Evolutionary conservation across 768 basidiomycete genomes (phyloP).

Genomic region (Gyrodon lividus): DNA sequence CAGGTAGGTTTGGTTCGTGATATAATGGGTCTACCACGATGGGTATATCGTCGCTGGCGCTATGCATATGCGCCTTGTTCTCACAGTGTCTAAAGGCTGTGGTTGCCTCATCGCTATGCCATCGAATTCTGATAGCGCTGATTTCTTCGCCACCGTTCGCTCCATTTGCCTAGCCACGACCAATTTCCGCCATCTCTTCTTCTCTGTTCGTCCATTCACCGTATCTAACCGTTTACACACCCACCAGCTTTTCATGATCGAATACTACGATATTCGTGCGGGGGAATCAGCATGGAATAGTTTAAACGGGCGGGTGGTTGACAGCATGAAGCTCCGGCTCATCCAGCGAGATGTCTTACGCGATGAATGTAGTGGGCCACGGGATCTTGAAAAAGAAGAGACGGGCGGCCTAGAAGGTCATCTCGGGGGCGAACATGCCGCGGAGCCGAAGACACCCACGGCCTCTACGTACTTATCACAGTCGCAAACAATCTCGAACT

Average conservation of each 20-base stretch:
- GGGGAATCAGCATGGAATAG: constrained; percentile 50
- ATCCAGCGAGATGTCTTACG: constrained; percentile 34
- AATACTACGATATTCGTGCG: constrained; percentile 67
- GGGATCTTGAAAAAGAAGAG: constrained; percentile 31
- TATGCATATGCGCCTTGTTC: neutral
- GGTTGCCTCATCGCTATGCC: neutral
- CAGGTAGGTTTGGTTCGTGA: constrained; percentile 28
- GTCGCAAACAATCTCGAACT: constrained; percentile 24
- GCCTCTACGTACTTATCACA: constrained; percentile 34
- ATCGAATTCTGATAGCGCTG: neutral
- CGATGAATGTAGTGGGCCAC: constrained; percentile 17
- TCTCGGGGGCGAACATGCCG: constrained; percentile 31
- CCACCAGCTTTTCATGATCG: constrained; percentile 50
- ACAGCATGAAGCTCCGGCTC: constrained; percentile 51
- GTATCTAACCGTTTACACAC: constrained; percentile 17
- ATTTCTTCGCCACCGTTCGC: constrained; percentile 7
- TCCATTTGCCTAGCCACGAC: constrained; percentile 2
- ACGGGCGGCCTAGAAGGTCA: constrained; percentile 26
- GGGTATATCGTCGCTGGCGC: neutral
- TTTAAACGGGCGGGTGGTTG: constrained; percentile 48
- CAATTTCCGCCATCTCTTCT: constrained; percentile 2
- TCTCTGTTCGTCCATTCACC: neutral
- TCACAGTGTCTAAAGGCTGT: neutral
- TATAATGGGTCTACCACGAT: neutral
- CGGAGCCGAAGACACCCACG: constrained; percentile 39